Base-by-base conservation (phyloP, 139 green algal species). In the Chlamydomonas sp. region DNA sequence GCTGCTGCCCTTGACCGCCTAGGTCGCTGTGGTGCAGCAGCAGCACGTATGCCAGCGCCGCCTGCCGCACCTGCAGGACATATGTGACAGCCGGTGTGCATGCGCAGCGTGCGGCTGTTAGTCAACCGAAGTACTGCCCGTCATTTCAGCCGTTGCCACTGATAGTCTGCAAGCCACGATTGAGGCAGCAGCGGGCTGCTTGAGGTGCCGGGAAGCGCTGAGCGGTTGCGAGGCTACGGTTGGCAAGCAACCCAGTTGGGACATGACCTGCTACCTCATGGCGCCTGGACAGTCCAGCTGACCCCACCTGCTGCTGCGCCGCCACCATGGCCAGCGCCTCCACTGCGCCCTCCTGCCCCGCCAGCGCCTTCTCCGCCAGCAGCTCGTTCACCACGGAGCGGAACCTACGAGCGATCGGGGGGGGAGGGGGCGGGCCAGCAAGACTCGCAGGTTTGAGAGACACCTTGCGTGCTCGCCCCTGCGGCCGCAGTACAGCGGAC, bases 331-430 rank as follows among this genome's bases (percentile, higher is more conserved):
- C 86, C 72, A 90, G 79, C 16, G 75, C 81, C 79, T 90, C 86
- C 72, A 90, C 62, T 7, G 86, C 86, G 49, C 86, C 86, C 86
- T 90, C 86, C 86, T 86, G 79, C 20, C 86, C 82, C 71, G 86
- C 86, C 62, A 87, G 18, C 63, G 86, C 82, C 68, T 85, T 85
- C 72, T 87, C 72, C 1, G 76, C 78, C 5, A 90, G 80, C 79
- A 87, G 61, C 79, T 90, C 86, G 72, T 90, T 90, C 63, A 90
- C 86, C 31, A 86, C 77, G 17, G 69, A 79, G 57, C 86, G 86
- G 79, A 86, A 90, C 63, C 77, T 89, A 72, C 0, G 20, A 16
- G 63, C n/a, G 63, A 7, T 17, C 14, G 4, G 12, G 20, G 73
- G 73, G 5, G 71, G 73, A 16, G 73, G 76, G 3, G 76, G 76